phyloP scores from a whole-genome alignment of 352 stramenopile genomes.

The Phytophthora constricta region DNA sequence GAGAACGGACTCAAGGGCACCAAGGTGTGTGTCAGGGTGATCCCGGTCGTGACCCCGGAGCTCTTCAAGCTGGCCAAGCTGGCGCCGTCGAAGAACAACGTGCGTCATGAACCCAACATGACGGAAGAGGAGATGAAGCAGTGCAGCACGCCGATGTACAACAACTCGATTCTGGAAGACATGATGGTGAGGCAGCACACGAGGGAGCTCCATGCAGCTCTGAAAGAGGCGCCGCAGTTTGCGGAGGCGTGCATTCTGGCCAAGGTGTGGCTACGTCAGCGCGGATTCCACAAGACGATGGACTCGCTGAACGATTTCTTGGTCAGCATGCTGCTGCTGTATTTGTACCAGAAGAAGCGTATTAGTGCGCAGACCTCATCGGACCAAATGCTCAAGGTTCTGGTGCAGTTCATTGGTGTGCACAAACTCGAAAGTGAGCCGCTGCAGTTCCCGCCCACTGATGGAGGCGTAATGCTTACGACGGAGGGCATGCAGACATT shows the following conservation, averaged over 20 bases:
- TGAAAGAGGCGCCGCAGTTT: constrained; percentile 75
- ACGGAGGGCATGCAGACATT: constrained; percentile 74
- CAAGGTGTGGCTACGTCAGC: constrained; percentile 91
- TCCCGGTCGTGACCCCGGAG: constrained; percentile 71
- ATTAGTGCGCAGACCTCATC: constrained; percentile 75
- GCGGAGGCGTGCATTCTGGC: constrained; percentile 79
- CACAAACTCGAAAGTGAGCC: constrained; percentile 73
- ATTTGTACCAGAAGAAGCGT: constrained; percentile 78
- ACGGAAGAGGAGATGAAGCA: constrained; percentile 72
- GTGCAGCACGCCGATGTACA: constrained; percentile 88
- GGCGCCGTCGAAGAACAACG: constrained; percentile 82
- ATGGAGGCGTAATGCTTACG: constrained; percentile 67
- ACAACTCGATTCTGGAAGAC: constrained; percentile 92
- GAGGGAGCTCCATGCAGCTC: constrained; percentile 72
- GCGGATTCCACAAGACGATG: constrained; percentile 69
- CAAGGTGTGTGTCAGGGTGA: constrained; percentile 68
- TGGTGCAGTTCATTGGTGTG: constrained; percentile 80
- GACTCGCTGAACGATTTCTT: constrained; percentile 90
- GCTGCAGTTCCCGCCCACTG: constrained; percentile 65
- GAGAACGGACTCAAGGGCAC: constrained; percentile 58
- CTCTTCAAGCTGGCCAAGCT: constrained; percentile 88
- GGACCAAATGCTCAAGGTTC: constrained; percentile 87
- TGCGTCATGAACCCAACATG: constrained; percentile 79
- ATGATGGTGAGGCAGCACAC: constrained; percentile 88
- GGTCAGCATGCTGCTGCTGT: constrained; percentile 84